A percentile compares a stretch with the other conserved stretches of the same genome.
These are phyloP conservation scores for Pulveroboletus sp. DNA, from an alignment of 768 basidiomycete species.

Conservation along the genomic window DNA sequence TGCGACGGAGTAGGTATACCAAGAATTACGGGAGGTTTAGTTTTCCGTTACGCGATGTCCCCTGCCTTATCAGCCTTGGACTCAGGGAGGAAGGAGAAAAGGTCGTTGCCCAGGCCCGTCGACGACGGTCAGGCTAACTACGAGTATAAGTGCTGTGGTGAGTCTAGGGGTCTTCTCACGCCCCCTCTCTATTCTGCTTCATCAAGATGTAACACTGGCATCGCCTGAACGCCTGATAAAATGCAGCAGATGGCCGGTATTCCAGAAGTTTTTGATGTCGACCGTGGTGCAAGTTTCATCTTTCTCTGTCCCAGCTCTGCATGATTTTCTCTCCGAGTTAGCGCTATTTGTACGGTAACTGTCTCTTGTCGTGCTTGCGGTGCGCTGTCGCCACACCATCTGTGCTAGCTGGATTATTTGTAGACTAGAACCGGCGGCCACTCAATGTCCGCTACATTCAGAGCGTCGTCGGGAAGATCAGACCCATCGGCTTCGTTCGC, in stretches of 20 bases:
- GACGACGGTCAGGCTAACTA: conserved; percentile 11
- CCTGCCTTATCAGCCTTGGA: no score
- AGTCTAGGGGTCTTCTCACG: conserved; percentile 16
- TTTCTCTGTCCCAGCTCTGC: background rate
- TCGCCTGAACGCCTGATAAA: background rate
- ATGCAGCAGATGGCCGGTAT: conserved; percentile 7
- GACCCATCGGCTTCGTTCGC: background rate
- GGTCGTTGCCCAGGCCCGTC: background rate
- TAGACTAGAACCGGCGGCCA: background rate
- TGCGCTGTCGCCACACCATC: background rate
- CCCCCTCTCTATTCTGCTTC: conserved; percentile 9
- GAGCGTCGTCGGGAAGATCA: background rate
- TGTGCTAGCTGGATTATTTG: background rate
- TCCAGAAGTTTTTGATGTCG: background rate
- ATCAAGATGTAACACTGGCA: conserved; percentile 9
- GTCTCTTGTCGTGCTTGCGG: conserved; percentile 1
- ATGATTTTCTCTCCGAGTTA: conserved; percentile 1
- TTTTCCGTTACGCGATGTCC: background rate
- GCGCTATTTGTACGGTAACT: conserved; percentile 4
- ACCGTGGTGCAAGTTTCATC: conserved; percentile 12
- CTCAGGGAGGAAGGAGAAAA: no score
- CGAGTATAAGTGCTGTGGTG: conserved; percentile 14
- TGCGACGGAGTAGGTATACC: background rate
- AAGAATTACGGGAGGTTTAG: background rate
- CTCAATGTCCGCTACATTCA: conserved; percentile 8